These are phyloP conservation scores for Musa beccarii DNA, from an alignment of 176 grass and related monocot genomes.

Conservation along the genomic window DNA sequence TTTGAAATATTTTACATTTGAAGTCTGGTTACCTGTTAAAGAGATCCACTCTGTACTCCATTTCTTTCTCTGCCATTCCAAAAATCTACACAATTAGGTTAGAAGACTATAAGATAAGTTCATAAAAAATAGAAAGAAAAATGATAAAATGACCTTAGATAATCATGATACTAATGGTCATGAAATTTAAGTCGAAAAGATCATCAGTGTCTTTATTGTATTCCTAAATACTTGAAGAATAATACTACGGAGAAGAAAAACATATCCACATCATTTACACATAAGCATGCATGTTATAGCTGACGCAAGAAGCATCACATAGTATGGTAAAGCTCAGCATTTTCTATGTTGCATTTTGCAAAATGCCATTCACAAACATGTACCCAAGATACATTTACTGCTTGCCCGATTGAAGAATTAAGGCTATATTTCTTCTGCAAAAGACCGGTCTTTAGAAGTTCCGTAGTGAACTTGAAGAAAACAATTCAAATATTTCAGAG, in stretches of 20 bases:
- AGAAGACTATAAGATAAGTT: not conserved
- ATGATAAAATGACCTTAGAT: too few species aligned
- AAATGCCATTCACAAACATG: too few species aligned
- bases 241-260: too few species aligned
- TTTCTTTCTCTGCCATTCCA: conserved; percentile 86
- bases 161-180: not conserved
- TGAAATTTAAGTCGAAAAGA: not conserved
- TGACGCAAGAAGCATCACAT: too few species aligned
- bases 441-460: not conserved
- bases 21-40: conserved; percentile 48
- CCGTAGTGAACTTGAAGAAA: not conserved
- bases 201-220: not conserved
- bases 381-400: not conserved
- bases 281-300: too few species aligned
- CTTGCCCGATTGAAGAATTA: not conserved
- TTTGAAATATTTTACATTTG: not conserved
- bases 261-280: too few species aligned
- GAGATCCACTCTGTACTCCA: conserved; percentile 93
- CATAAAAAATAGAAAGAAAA: not conserved
- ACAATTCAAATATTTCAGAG: not conserved
- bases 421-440: not conserved
- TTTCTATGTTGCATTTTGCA: too few species aligned
- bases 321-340: too few species aligned
- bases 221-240: too few species aligned
- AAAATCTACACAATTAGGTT: conserved; percentile 46